These are phyloP conservation scores for Plantago elongata DNA, from an alignment of 257 asterid genomes.

Conservation along the genomic window DNA sequence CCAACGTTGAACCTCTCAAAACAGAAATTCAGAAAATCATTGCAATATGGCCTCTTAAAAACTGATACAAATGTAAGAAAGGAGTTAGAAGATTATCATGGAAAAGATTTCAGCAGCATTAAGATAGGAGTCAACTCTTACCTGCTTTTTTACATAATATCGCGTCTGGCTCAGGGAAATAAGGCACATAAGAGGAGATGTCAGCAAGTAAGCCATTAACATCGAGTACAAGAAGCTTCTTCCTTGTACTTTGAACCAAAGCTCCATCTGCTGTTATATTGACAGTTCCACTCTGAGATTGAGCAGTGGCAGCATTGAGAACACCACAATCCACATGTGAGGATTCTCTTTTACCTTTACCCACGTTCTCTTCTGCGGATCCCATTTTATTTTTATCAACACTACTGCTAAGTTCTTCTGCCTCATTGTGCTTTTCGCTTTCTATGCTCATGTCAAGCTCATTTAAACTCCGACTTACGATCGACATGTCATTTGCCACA, in stretches of 20 bases:
- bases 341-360: slow-evolving; percentile 2
- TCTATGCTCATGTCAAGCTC: slow-evolving; percentile 4
- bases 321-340: slow-evolving; percentile 13
- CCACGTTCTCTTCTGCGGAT: slow-evolving; percentile 8
- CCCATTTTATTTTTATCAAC: slow-evolving; percentile 4
- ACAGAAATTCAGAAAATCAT: slow-evolving; percentile 78
- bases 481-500: neutral
- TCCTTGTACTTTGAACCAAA: slow-evolving; percentile 22
- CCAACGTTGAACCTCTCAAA: slow-evolving; percentile 73
- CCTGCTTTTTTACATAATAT: slow-evolving; percentile 64
- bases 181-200: slow-evolving; percentile 48
- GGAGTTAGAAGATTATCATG: slow-evolving; percentile 23
- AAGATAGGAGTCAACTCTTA: slow-evolving; percentile 18
- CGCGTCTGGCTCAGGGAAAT: slow-evolving; percentile 40
- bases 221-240: slow-evolving; percentile 89
- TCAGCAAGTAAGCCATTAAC: slow-evolving; percentile 75
- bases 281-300: slow-evolving; percentile 16
- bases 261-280: slow-evolving; percentile 21
- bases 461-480: slow-evolving; percentile 6
- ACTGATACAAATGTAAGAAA: slow-evolving; percentile 41
- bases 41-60: slow-evolving; percentile 78
- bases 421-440: slow-evolving; percentile 17
- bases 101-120: slow-evolving; percentile 20
- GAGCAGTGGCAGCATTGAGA: slow-evolving; percentile 18
- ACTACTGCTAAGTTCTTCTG: slow-evolving; percentile 7